Evolutionary conservation across 2,329 filamentous ascomycete species (phyloP), one percentile per base, ranked within the genome.

Genomic region (Phialocephala subalpina): DNA sequence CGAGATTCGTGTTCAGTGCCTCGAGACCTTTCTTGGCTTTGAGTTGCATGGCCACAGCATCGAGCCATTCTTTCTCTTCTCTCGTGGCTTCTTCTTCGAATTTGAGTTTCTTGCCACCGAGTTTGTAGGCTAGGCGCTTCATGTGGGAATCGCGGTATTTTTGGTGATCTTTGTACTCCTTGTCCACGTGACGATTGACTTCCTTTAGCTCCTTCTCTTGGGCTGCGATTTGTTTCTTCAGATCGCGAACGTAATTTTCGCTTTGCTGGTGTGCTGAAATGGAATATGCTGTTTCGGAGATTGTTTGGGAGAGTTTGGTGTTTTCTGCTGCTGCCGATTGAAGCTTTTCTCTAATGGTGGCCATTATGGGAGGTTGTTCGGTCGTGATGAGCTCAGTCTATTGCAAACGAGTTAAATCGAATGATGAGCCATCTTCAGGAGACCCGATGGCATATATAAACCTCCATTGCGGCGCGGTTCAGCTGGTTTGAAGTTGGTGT

Each of bases 1-100:
- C 67, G 0, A 83, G 77, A 64, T 82, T 79, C 0, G 59, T 59
- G 5, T 77, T 75, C 2, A 87, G 71, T 60, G 78, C 76, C 1
- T 79, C 77, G 42, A 82, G 78, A 58, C 80, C 72, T 45, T 82
- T 79, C 55, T 81, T 79, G 49, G 82, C 81, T 27, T 81, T 78
- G 27, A 83, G 79, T 64, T 83, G 79, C 35, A 81, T 75, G 65
- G 86, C 82, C 56, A 86, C 78, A 0, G 81, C 85, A 55, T 84
- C 81, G 29, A 85, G 79, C 73, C 86, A 88, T 67, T 87, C 85
- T 52, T 78, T 76, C 73, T 87, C 85, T 73, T 87, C 85, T 67
- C 83, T 84, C 58, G 80, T 80, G 16, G 84, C 82, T 58, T 79
- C 80, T n/a, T 80, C 79, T 18, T 78, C 76, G 68, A 85, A 85